Base-by-base conservation (phyloP, 129 eudicot species). In the Artemisia argyi region DNA sequence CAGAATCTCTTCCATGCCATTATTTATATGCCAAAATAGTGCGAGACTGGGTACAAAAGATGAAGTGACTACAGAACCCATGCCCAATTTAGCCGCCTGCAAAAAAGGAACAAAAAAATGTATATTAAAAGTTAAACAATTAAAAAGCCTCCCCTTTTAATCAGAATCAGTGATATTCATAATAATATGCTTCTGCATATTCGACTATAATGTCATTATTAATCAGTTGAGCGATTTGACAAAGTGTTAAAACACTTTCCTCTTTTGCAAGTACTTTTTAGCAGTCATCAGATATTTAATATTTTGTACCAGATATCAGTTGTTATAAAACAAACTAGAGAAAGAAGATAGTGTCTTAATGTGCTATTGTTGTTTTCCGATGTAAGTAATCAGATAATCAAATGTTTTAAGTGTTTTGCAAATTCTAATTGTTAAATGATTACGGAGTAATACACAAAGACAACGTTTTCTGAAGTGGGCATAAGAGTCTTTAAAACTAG, bases 1-100 rank as follows among this genome's bases (percentile, higher is more conserved):
- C 79, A 83, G 56, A 71, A 83, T 83, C 84, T 83, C 87, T 63
- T 79, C 82, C 5, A 81, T 72, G 46, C 85, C 85, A 13, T 81
- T 79, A 54, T 79, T 79, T 59, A 73, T 79, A 52, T 79, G 83
- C 82, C 82, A 78, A 18, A 78, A 78, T 46, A 71, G 58, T 71
- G 82, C 82, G 11, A 78, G 82, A 71, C 58, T 78, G 2, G 82
- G 82, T 26, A 78, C 26, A 46, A 78, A 78, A 14, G 82, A 71
- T 64, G 82, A 30, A 5, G 82, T 24, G 30, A 49, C 68, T 0
- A 54, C 57, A 28, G 82, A 26, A 2, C 82, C 77, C 53, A 78
- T 11, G 42, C 82, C 73, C 24, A 71, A 28, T 64, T 78, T 65
- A 55, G 77, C 77, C 14, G 77, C 82, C 77, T 78, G 20, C 54